These are phyloP conservation scores for Coleophoma cylindrospora DNA, from an alignment of 2,329 filamentous ascomycete genomes.

Conservation along the genomic window DNA sequence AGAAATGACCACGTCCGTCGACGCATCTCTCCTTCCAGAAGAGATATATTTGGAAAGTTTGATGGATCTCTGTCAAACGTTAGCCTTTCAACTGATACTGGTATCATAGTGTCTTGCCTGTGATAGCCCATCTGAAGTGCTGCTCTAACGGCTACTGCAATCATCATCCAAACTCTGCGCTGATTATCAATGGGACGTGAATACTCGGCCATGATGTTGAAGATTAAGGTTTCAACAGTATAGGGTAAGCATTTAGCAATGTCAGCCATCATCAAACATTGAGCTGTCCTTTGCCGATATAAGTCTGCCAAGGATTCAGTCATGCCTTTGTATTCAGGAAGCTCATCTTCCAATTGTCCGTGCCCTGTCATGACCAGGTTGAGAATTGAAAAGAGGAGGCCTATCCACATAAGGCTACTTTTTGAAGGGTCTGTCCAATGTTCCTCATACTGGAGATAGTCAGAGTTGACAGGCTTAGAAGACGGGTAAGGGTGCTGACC, in stretches of 20 bases:
- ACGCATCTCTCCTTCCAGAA: constrained; percentile 55
- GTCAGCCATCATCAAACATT: constrained; percentile 71
- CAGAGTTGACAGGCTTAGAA: neutral
- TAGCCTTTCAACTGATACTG: constrained; percentile 47
- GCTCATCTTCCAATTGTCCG: constrained; percentile 68
- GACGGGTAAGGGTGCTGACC: constrained; percentile 28
- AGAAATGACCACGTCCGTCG: constrained; percentile 60
- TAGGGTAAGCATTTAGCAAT: constrained; percentile 69
- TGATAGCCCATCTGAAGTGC: constrained; percentile 55
- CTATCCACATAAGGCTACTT: constrained; percentile 71
- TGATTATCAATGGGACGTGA: constrained; percentile 67
- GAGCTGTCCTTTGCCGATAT: constrained; percentile 67
- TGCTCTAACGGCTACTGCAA: constrained; percentile 45
- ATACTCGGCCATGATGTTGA: constrained; percentile 71
- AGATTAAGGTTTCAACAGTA: constrained; percentile 68
- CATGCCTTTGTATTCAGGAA: constrained; percentile 62
- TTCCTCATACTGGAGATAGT: neutral
- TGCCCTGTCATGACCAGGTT: constrained; percentile 73
- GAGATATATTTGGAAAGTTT: constrained; percentile 57
- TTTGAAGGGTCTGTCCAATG: constrained; percentile 66
- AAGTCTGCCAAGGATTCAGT: constrained; percentile 51
- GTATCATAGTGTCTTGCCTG: constrained; percentile 6
- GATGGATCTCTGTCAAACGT: constrained; percentile 72
- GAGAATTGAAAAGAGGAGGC: constrained; percentile 70
- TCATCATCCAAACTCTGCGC: constrained; percentile 38